These are phyloP conservation scores for Astrocystis sublimbata DNA, from an alignment of 495 filamentous ascomycete species.

Conservation along the genomic window DNA sequence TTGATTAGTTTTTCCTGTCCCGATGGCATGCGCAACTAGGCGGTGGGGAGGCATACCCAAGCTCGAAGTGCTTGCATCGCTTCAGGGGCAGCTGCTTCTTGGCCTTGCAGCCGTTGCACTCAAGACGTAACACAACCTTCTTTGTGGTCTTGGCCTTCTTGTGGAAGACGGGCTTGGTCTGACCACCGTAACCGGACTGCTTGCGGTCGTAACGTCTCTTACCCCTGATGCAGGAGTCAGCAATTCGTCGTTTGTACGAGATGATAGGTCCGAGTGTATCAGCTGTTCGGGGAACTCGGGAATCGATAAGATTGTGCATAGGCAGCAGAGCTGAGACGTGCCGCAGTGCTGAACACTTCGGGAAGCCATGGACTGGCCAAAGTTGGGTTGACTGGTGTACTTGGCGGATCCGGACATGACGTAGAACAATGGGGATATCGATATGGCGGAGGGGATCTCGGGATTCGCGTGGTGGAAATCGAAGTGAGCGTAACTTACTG, in stretches of 20 bases:
- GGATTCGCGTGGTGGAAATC: not conserved
- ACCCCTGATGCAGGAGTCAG: constrained; percentile 50
- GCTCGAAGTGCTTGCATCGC: constrained; percentile 99
- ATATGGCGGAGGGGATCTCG: not conserved
- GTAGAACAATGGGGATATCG: not conserved
- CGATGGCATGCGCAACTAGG: not conserved
- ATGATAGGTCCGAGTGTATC: constrained; percentile 33
- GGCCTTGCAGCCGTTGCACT: constrained; percentile 95
- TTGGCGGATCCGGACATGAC: not conserved
- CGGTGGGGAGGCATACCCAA: constrained; percentile 70
- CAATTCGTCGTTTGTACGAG: constrained; percentile 74
- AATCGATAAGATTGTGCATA: not conserved
- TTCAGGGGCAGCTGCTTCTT: constrained; percentile 98
- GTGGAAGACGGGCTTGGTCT: constrained; percentile 89
- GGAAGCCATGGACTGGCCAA: not conserved
- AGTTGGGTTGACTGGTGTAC: not conserved
- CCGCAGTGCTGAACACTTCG: not conserved
- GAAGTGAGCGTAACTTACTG: constrained; percentile 14
- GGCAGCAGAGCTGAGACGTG: not conserved
- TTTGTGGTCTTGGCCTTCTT: constrained; percentile 99
- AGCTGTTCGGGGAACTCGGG: not conserved
- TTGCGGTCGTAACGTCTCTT: constrained; percentile 99
- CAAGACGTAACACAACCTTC: constrained; percentile 97
- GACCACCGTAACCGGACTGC: constrained; percentile 99
- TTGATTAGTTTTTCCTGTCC: constrained; percentile 8